Evolutionary conservation across 148 eudicot species (phyloP), one percentile per base, ranked within the genome.

Genomic region (Polygonum maritimum): DNA sequence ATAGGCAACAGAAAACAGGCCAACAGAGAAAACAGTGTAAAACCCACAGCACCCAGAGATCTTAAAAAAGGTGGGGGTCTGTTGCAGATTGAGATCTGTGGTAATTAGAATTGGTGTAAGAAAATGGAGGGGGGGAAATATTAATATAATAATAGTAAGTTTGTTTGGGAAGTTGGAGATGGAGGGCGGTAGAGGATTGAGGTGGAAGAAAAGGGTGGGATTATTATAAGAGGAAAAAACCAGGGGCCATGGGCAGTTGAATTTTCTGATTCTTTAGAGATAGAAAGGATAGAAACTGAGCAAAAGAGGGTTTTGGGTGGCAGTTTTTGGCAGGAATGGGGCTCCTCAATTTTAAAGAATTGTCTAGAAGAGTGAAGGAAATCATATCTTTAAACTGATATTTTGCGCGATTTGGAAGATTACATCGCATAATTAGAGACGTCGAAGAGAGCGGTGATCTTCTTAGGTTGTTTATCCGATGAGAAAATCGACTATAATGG

Each of bases 191-290:
- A 31, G 22, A 33, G 7, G 74, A 71, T 18, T 40, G 26, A 40
- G 31, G 31, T 26, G 31, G 31, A 26, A 26, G 31, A 26, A 26
- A 26, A 26, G 12, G 72, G 16, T 70, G 48, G n/a, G 10, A 1
- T 70, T 38, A 5, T 19, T 39, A 16, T 19, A 70, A 16, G 48
- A 15, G 74, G 8, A 14, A 8, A 35, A 70, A 70, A 70, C 74
- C 74, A 70, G 74, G 74, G 74, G 74, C 74, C 74, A 70, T 70
- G 31, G 74, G 8, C 3, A 12, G 74, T 62, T 26, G 69, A 62
- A 57, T 57, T 57, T 57, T 31, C 31, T 26, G 63, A 9, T 19
- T 57, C 63, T 44, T 3, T 57, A 19, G 13, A 62, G 36, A 21
- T 5, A 62, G 12, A 10, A 57, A 57, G 19, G 12, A 22, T 8